Percentiles rank a stretch among this genome's conserved stretches.
These are phyloP conservation scores for Zanthoxylum bungeanum DNA, from an alignment of 345 rosid genomes.

Conservation along the genomic window DNA sequence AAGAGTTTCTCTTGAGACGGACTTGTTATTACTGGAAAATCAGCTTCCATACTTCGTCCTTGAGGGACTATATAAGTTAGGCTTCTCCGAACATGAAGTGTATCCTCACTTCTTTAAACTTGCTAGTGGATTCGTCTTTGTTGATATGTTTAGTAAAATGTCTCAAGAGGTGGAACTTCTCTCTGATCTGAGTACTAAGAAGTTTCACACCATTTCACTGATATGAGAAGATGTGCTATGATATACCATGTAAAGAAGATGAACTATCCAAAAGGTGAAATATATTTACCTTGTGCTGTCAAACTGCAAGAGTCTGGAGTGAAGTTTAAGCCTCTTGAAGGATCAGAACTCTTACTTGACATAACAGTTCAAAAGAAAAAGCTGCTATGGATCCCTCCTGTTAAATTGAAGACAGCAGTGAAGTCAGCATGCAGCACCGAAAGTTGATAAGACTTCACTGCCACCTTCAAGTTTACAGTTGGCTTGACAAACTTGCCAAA, in stretches of 20 bases:
- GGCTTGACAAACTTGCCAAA: no score
- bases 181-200: no score
- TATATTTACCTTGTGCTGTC: neutral
- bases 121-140: neutral
- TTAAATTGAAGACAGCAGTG: no score
- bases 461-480: no score
- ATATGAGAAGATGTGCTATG: neutral
- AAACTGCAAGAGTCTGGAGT: slow-evolving; percentile 16
- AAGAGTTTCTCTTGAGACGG: neutral
- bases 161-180: neutral
- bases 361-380: neutral
- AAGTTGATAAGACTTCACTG: no score
- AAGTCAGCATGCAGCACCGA: no score
- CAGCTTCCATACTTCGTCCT: slow-evolving; percentile 12
- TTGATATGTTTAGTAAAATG: no score
- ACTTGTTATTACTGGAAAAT: slow-evolving; percentile 17
- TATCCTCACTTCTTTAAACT: no score
- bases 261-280: no score
- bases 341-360: neutral
- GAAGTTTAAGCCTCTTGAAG: neutral
- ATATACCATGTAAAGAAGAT: no score
- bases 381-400: no score
- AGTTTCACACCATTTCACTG: slow-evolving; percentile 16
- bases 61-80: neutral
- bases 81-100: no score